phyloP scores from a whole-genome alignment of 495 filamentous ascomycete genomes.

The Penicillium crystallinum region DNA sequence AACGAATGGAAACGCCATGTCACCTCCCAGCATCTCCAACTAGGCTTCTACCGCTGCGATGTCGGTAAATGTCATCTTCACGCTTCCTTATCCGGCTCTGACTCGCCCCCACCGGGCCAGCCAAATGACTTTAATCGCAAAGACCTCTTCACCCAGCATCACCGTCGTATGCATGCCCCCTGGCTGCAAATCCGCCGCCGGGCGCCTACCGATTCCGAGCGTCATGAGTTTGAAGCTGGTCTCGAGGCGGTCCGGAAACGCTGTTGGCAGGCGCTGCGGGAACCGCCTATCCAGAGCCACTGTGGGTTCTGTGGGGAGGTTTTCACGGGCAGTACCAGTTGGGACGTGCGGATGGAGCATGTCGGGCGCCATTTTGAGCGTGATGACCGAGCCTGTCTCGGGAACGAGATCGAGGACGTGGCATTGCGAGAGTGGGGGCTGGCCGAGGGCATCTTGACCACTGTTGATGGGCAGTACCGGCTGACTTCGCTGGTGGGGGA shows the following conservation, averaged over 20 bases:
- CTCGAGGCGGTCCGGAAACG: slow-evolving; percentile 37
- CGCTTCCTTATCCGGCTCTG: slow-evolving; percentile 9
- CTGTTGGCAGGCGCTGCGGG: slow-evolving; percentile 56
- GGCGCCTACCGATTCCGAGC: slow-evolving; percentile 34
- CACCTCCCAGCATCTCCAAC: slow-evolving; percentile 70
- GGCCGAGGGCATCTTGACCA: slow-evolving; percentile 38
- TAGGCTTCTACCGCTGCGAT: slow-evolving; percentile 77
- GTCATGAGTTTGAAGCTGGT: slow-evolving; percentile 18
- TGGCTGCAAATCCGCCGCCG: slow-evolving; percentile 28
- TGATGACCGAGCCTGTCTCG: slow-evolving; percentile 17
- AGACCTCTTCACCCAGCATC: slow-evolving; percentile 87
- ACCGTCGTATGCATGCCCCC: slow-evolving; percentile 84
- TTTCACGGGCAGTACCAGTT: slow-evolving; percentile 61
- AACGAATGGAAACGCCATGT: slow-evolving; percentile 98
- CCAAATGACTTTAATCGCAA: slow-evolving; percentile 83
- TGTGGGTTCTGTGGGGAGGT: slow-evolving; percentile 63
- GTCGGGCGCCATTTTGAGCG: slow-evolving; percentile 76
- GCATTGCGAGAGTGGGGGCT: slow-evolving; percentile 49
- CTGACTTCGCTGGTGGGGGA: slow-evolving; percentile 6
- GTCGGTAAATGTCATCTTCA: slow-evolving; percentile 48
- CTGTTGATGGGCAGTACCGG: slow-evolving; percentile 13
- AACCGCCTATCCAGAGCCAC: slow-evolving; percentile 53
- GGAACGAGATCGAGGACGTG: slow-evolving; percentile 38
- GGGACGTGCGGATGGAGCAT: slow-evolving; percentile 89
- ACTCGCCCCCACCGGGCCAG: slow-evolving; percentile 5